phyloP scores from a whole-genome alignment of 2,329 filamentous ascomycete genomes.

The Delphinella strobiligena region DNA sequence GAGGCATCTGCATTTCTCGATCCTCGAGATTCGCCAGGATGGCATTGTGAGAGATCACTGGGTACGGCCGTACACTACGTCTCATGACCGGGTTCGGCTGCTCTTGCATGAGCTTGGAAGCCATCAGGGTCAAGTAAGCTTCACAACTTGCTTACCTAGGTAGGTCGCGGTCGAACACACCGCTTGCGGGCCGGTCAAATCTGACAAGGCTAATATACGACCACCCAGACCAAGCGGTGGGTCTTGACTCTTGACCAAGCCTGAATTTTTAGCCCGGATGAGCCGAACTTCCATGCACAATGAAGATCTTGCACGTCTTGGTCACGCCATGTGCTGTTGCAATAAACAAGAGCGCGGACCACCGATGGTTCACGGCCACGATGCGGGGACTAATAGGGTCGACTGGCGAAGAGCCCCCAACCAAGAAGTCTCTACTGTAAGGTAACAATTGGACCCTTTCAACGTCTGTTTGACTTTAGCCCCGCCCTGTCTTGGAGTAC shows the following conservation, averaged over 20 bases:
- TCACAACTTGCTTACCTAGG: neutral
- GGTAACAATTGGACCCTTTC: too few relatives aligned
- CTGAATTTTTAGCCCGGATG: neutral
- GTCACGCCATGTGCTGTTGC: neutral
- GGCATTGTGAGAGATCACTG: conserved; percentile 1
- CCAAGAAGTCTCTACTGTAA: neutral
- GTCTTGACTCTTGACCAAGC: neutral
- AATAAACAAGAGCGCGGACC: too few relatives aligned
- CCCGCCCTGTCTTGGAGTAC: too few relatives aligned
- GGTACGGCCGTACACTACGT: neutral
- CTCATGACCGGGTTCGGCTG: neutral
- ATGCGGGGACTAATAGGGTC: neutral
- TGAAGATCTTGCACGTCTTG: neutral
- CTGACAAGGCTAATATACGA: too few relatives aligned
- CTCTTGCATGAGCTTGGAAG: too few relatives aligned
- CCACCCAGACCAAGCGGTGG: too few relatives aligned
- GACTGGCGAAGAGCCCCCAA: neutral
- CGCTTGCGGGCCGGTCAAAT: too few relatives aligned
- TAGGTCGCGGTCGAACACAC: neutral
- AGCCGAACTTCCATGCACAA: neutral
- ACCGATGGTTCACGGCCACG: too few relatives aligned
- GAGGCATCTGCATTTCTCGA: neutral
- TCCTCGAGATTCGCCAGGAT: conserved; percentile 3
- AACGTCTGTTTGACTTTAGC: too few relatives aligned
- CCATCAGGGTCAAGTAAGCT: neutral